Evolutionary conservation across 176 grass and related monocot species (phyloP), one percentile per base, ranked within the genome.

Genomic region (Guadua angustifolia): DNA sequence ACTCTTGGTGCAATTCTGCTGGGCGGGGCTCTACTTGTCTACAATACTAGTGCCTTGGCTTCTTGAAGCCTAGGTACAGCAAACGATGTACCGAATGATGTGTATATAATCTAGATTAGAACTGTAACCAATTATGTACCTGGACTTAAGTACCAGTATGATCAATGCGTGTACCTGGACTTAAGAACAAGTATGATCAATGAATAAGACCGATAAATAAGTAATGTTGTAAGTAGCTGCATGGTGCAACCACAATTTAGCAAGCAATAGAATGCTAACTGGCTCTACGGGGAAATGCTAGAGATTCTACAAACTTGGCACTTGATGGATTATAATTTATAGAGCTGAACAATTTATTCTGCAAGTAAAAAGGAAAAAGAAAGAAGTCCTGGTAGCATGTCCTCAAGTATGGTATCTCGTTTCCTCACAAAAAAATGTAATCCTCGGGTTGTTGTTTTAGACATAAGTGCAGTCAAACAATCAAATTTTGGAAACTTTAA

Each of bases 21-120:
- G 12, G 93, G 87, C 50, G 93, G 93, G 69, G 95, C 89, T 88
- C 87, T 98, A 43, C 92, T 95, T 84, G 85, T 98, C 11, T 98
- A 98, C 85, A 98, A 80, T 77, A 98, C 95, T 66, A 98, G 95
- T 71, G 87, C 91, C 78, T 64, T 98, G 67, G 67, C 73, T 91
- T 86, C 73, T 66, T 89, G 78, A 89, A 56, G 71, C 56, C 9
- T 71, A 14, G 9, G 18, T 85, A 9, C 9, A 66, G 55, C 1
- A 77, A 73, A 81, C 21, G 25, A 66, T 88, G 61, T 75, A 61
- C 60, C 81, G 80, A n/a, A 58, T 22, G 55, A n/a, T 78, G 58
- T 75, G 18, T 62, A 63, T 82, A 40, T 51, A 53, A 47, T 66
- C 62, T 29, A 25, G 18, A 47, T 46, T 39, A 22, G 4, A 59